phyloP scores from a whole-genome alignment of 2,329 filamentous ascomycete species.

The Claviceps monticola region DNA sequence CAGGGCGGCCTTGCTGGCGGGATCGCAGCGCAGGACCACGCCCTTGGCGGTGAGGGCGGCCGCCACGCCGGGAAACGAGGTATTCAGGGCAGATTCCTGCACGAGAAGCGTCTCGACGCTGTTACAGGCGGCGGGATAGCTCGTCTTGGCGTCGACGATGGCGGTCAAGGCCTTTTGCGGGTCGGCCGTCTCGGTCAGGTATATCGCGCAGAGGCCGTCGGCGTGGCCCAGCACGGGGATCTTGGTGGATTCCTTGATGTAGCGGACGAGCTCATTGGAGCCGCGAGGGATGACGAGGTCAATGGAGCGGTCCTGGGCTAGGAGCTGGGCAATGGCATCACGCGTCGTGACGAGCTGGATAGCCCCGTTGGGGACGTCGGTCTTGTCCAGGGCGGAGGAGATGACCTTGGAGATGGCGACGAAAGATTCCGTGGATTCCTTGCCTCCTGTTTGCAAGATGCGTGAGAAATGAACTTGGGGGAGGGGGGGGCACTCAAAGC shows the following conservation, averaged over 20 bases:
- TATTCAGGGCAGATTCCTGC: slow-evolving; percentile 53
- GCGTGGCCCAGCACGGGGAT: slow-evolving; percentile 95
- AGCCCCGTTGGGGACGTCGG: slow-evolving; percentile 68
- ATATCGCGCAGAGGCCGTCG: slow-evolving; percentile 81
- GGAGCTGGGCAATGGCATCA: slow-evolving; percentile 78
- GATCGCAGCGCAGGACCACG: slow-evolving; percentile 73
- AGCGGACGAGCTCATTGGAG: slow-evolving; percentile 77
- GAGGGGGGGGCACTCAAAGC: not conserved
- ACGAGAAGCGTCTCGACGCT: slow-evolving; percentile 84
- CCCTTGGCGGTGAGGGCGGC: slow-evolving; percentile 59
- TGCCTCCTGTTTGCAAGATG: slow-evolving; percentile 50
- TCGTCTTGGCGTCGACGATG: slow-evolving; percentile 81
- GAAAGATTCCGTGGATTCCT: slow-evolving; percentile 93
- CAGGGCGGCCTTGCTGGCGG: slow-evolving; percentile 39
- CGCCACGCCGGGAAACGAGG: slow-evolving; percentile 59
- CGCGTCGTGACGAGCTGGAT: slow-evolving; percentile 90
- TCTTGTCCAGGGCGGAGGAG: slow-evolving; percentile 57
- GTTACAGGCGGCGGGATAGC: slow-evolving; percentile 93
- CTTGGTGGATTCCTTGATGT: slow-evolving; percentile 79
- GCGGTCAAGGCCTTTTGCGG: slow-evolving; percentile 57
- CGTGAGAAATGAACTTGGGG: not conserved
- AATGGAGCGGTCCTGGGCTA: slow-evolving; percentile 73
- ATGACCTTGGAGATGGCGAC: slow-evolving; percentile 79
- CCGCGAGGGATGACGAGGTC: slow-evolving; percentile 92
- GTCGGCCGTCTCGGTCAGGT: slow-evolving; percentile 69